Conservation (phyloP, 2,329 filamentous ascomycete species). For the Botrytis fabae region DNA sequence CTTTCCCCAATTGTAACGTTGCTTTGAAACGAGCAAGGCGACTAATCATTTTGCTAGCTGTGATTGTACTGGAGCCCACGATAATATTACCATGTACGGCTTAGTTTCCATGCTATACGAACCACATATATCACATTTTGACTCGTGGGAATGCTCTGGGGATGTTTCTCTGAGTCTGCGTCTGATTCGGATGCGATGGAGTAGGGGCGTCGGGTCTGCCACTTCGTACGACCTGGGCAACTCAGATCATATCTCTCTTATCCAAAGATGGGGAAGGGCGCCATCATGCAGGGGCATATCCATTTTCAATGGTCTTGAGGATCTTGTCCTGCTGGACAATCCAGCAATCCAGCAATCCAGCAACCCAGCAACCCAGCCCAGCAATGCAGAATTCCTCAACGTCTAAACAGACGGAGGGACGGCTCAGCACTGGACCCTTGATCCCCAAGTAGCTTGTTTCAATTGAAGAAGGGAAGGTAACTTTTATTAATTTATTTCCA, state of each 20-base stretch:
- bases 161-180: not conserved
- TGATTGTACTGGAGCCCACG: not conserved
- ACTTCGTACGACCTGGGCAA: not conserved
- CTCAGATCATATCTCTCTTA: not conserved
- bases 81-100: not conserved
- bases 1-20: slow-evolving; percentile 18
- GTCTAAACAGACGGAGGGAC: not conserved
- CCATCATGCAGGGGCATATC: slow-evolving; percentile 15
- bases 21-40: slow-evolving; percentile 8
- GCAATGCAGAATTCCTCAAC: not conserved
- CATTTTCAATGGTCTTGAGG: slow-evolving; percentile 1
- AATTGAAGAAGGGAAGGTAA: slow-evolving; percentile 11
- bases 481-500: not conserved
- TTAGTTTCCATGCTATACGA: not conserved
- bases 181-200: not conserved
- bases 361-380: too few species aligned
- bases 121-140: not conserved
- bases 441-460: not conserved
- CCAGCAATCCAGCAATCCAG: not conserved
- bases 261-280: not conserved
- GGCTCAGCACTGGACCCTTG: not conserved
- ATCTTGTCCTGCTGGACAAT: slow-evolving; percentile 15
- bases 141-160: not conserved
- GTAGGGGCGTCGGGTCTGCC: not conserved
- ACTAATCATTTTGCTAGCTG: not conserved